phyloP scores from a whole-genome alignment of 2,329 filamentous ascomycete species.

The Neonectria sp. region DNA sequence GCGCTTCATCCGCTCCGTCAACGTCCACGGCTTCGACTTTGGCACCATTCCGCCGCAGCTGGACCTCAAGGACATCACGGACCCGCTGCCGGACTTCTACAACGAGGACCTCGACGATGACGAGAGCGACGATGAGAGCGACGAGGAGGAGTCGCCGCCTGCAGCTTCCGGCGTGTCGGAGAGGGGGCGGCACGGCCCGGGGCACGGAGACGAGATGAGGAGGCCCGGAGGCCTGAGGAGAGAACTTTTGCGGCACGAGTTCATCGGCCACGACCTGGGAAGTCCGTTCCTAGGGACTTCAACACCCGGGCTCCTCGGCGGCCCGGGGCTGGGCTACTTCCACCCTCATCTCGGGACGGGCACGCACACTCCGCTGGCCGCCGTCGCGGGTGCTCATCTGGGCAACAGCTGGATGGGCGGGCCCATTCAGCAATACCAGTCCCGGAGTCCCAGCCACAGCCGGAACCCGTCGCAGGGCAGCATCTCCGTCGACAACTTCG shows the following conservation, averaged over 20 bases:
- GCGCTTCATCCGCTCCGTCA: conserved; percentile 96
- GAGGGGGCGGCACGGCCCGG: conserved; percentile 21
- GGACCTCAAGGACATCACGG: conserved; percentile 96
- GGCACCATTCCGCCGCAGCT: conserved; percentile 86
- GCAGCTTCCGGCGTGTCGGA: conserved; percentile 39
- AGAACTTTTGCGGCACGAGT: conserved; percentile 53
- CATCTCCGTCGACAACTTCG: conserved; percentile 61
- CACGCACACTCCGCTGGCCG: conserved; percentile 83
- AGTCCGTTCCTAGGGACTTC: conserved; percentile 72
- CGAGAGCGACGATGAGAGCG: conserved; percentile 61
- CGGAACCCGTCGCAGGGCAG: conserved; percentile 64
- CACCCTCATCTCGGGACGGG: conserved; percentile 84
- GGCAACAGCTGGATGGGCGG: conserved; percentile 55
- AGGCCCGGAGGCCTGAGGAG: conserved; percentile 48
- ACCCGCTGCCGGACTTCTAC: conserved; percentile 96
- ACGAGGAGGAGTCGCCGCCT: conserved; percentile 46
- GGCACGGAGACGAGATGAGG: conserved; percentile 35
- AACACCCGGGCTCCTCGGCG: conserved; percentile 77
- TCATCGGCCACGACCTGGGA: conserved; percentile 61
- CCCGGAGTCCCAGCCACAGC: conserved; percentile 53
- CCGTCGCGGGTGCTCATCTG: conserved; percentile 77
- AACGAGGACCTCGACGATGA: conserved; percentile 78
- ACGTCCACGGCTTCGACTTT: conserved; percentile 95
- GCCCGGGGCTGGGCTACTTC: conserved; percentile 86
- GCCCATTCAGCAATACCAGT: conserved; percentile 29